Base-by-base conservation (phyloP, 1,284 basidiomycete species). In the Ceratobasidium sp. region DNA sequence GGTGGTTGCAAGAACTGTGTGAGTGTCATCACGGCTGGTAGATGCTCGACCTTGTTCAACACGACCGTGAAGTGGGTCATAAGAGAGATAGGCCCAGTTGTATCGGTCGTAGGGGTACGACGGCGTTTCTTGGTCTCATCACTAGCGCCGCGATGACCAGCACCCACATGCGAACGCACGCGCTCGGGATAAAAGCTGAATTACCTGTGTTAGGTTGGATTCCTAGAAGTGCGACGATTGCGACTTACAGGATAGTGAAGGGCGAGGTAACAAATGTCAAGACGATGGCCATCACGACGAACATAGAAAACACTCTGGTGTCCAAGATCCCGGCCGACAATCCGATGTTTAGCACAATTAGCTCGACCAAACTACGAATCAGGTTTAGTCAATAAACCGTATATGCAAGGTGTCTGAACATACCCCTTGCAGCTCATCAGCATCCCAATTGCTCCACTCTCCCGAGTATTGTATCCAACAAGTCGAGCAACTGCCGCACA, bases 251-350 rank as follows among this genome's bases (percentile, higher is more conserved):
- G 3, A 92, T 89, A 15, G 96, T 95, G 65, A 93, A 87, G 0
- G 96, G 96, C 0, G 96, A 97, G 0, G 96, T 98, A 87, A 95
- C 89, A 84, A 94, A 95, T 0, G 96, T 98, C 67, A 97, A 88
- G 38, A 94, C 84, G 67, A 98, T 85, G 0, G 96, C 95, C 84
- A 95, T 94, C 46, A 98, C 86, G 38, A 97, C 96, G 81, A 98
- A 97, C 95, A 98, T 98, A 15, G 88, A 88, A 81, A 90, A 90
- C 33, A 88, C 85, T n/a, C 84, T 69, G 38, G 40, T 74, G 82
- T 61, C 91, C 71, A 99, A 88, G 80, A 96, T 94, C 0, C 92
- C 92, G 83, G 89, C 96, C 78, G 89, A 84, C 1, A 96, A 88
- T 79, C 96, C 96, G 81, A 98, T 92, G 83, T 98, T 98, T 82